These are phyloP conservation scores for Suillus brevipes DNA, from an alignment of 768 basidiomycete genomes.

Conservation along the genomic window DNA sequence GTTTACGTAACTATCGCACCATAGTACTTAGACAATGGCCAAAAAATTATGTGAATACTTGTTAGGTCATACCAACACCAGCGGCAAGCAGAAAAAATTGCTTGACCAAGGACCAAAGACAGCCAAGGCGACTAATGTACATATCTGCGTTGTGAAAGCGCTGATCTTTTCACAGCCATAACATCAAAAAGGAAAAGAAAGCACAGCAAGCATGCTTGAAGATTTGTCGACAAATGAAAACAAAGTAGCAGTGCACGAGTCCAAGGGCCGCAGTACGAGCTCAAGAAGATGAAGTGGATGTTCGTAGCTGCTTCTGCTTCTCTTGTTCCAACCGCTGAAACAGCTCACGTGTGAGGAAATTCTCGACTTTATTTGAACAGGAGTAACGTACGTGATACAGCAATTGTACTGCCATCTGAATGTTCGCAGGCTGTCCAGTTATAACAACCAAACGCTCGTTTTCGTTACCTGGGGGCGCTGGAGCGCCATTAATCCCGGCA, in stretches of 20 bases:
- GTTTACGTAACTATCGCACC: slow-evolving; percentile 27
- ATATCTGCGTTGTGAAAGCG: slow-evolving; percentile 2
- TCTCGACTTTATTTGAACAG: not conserved
- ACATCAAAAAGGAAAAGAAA: not conserved
- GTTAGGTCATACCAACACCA: slow-evolving; percentile 1
- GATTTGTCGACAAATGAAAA: not conserved
- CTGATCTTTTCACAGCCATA: not conserved
- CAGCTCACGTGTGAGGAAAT: slow-evolving; percentile 12
- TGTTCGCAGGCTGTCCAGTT: slow-evolving; percentile 91
- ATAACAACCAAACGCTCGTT: slow-evolving; percentile 95
- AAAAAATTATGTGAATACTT: not conserved
- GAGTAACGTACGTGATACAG: slow-evolving; percentile 71
- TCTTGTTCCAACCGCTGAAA: slow-evolving; percentile 81
- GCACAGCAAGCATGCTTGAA: not conserved
- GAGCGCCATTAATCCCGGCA: slow-evolving; percentile 70
- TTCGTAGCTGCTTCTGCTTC: slow-evolving; percentile 77
- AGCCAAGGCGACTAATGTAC: slow-evolving; percentile 4
- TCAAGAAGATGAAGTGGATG: slow-evolving; percentile 33
- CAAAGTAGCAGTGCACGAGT: slow-evolving; percentile 1
- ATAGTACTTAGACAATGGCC: not conserved
- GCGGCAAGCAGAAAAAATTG: slow-evolving; percentile 4
- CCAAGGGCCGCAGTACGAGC: not conserved
- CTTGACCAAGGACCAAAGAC: slow-evolving; percentile 3
- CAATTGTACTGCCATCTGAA: slow-evolving; percentile 94
- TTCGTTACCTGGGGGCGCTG: slow-evolving; percentile 71